These are phyloP conservation scores for Talaromyces marneffei DNA, from an alignment of 2,329 filamentous ascomycete genomes.

Conservation along the genomic window DNA sequence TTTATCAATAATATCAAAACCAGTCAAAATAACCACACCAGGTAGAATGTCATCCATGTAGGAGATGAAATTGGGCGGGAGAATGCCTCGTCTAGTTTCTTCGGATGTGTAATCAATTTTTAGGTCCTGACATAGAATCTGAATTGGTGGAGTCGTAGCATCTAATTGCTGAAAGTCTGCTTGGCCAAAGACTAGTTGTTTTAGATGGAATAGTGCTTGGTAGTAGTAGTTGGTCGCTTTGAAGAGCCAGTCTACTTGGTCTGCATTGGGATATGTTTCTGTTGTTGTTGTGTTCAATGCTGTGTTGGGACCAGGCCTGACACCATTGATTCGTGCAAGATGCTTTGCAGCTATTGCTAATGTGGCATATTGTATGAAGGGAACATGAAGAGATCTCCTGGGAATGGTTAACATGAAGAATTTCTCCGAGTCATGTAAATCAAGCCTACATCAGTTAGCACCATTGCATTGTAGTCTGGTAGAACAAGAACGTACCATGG, in stretches of 20 bases:
- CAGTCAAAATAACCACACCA: slow-evolving; percentile 55
- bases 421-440: slow-evolving; percentile 36
- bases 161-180: slow-evolving; percentile 26
- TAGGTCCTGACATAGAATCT: slow-evolving; percentile 24
- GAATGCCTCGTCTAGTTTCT: slow-evolving; percentile 26
- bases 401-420: slow-evolving; percentile 36
- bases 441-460: slow-evolving; percentile 26
- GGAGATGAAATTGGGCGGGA: slow-evolving; percentile 27
- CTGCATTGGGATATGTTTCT: slow-evolving; percentile 47
- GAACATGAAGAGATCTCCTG: slow-evolving; percentile 31
- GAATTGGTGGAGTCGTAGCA: slow-evolving; percentile 27
- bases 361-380: slow-evolving; percentile 32
- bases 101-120: slow-evolving; percentile 23
- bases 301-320: slow-evolving; percentile 21
- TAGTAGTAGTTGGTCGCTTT: slow-evolving; percentile 58
- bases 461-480: neutral
- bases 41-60: slow-evolving; percentile 55
- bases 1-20: slow-evolving; percentile 59
- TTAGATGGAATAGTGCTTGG: slow-evolving; percentile 49
- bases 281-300: slow-evolving; percentile 43
- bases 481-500: slow-evolving; percentile 26
- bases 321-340: slow-evolving; percentile 29
- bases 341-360: slow-evolving; percentile 39
- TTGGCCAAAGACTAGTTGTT: slow-evolving; percentile 31
- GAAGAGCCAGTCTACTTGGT: slow-evolving; percentile 52